Base-by-base conservation (phyloP, 106 monocot species). In the Iris macrosiphon region DNA sequence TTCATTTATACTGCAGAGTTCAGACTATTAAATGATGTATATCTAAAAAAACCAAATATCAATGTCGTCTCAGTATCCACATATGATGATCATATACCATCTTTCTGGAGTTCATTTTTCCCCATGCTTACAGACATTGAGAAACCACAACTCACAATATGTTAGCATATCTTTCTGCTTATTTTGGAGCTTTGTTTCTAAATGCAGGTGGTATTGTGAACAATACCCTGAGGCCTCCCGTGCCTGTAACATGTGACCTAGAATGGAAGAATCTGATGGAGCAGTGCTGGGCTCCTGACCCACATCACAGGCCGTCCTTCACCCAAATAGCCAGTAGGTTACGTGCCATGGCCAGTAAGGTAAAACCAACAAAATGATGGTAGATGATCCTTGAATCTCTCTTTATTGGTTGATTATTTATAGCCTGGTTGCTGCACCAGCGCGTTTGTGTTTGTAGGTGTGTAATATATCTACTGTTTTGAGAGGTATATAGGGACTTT, bases 181-280 rank as follows among this genome's bases (percentile, higher is more conserved):
- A 10, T 35, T 35, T 35, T 4, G 34, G 23, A 46, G 22, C 23
- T 24, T 19, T 55, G 1, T 7, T 60, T 9, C 18, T 20, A 7
- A 35, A 49, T 66, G 52, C 73, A 95, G 95, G 95, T 15, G 95
- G 95, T 32, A 95, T 95, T 55, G 89, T 95, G 49, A 89, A 82
- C 32, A 95, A 95, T 52, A 85, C 79, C 15, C 37, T 89, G 49
- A 76, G 89, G 64, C 96, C 96, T 18, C 79, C 60, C 0, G 71
- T 96, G 7, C 89, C 89, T 13, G 31, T 58, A 17, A 56, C 71
- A 6, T 90, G 89, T 18, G 83, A 96, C 58, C 72, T 64, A 1
- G 96, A 90, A 52, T 96, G 96, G 96, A 86, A 74, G 34, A 68
- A 63, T 42, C 60, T 96, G 10, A 96, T 96, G 96, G 96, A 96